These are phyloP conservation scores for Jatropha podagrica DNA, from an alignment of 441 rosid species.

Conservation along the genomic window DNA sequence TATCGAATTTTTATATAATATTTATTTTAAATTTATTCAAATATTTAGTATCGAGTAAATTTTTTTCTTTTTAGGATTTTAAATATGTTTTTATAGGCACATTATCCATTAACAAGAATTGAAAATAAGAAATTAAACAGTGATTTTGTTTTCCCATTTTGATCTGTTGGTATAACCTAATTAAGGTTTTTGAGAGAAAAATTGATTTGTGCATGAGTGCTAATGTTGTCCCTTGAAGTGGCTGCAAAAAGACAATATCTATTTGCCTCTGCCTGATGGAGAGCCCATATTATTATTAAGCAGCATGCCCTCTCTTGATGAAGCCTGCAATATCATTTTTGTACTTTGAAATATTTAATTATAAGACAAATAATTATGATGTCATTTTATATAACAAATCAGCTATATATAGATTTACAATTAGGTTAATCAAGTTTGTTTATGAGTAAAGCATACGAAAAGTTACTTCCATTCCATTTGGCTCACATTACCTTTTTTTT, in stretches of 20 bases:
- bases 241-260: slow-evolving; percentile 10
- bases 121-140: background rate
- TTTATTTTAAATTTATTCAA: too few species aligned
- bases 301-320: slow-evolving; percentile 12
- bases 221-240: slow-evolving; percentile 17
- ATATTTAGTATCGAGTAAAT: too few species aligned
- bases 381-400: too few species aligned
- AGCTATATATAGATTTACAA: too few species aligned
- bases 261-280: background rate
- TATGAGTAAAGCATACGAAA: background rate
- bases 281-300: slow-evolving; percentile 7
- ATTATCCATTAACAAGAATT: background rate
- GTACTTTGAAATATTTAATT: background rate
- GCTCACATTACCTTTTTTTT: too few species aligned
- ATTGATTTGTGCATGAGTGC: slow-evolving; percentile 8
- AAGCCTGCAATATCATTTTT: slow-evolving; percentile 1
- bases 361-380: too few species aligned
- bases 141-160: background rate
- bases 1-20: too few species aligned
- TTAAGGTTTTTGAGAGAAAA: background rate
- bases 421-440: too few species aligned
- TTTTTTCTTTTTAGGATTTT: background rate
- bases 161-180: background rate
- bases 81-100: background rate
- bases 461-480: slow-evolving; percentile 6